A percentile compares a stretch with the other conserved stretches of the same genome.
Evolutionary conservation across 1,284 basidiomycete species (phyloP).

Genomic region (Fomitopsis pinicola): DNA sequence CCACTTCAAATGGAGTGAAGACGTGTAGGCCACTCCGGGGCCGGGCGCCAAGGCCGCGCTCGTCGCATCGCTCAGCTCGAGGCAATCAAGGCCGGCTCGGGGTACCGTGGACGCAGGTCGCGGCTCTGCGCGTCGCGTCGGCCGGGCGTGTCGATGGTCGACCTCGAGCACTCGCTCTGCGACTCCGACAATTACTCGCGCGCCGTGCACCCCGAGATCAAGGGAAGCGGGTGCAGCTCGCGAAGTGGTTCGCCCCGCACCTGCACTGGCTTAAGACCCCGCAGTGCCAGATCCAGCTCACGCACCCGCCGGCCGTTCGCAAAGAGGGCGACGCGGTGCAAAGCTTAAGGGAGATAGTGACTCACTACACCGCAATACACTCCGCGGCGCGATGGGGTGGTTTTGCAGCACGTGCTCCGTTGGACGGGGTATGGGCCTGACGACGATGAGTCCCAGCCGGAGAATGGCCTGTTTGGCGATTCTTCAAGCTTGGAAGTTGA

Average conservation of each 20-base stretch:
- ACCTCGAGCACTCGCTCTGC: slow-evolving; percentile 45
- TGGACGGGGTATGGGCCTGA: slow-evolving; percentile 44
- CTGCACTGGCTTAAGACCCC: slow-evolving; percentile 23
- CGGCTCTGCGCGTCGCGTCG: slow-evolving; percentile 18
- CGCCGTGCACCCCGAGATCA: slow-evolving; percentile 25
- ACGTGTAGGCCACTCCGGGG: slow-evolving; percentile 37
- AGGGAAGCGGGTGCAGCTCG: slow-evolving; percentile 22
- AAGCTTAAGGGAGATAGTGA: slow-evolving; percentile 29
- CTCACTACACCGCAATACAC: slow-evolving; percentile 34
- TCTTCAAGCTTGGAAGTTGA: slow-evolving; percentile 27
- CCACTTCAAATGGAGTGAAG: slow-evolving; percentile 34
- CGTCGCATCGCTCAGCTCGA: slow-evolving; percentile 28
- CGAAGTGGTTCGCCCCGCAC: slow-evolving; percentile 18
- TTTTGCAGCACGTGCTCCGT: slow-evolving; percentile 34
- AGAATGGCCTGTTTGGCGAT: slow-evolving; percentile 30
- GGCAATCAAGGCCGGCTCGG: slow-evolving; percentile 36
- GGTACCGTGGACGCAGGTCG: slow-evolving; percentile 25
- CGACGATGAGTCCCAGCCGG: slow-evolving; percentile 42
- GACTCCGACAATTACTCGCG: slow-evolving; percentile 42
- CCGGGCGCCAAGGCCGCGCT: slow-evolving; percentile 37
- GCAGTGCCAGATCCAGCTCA: slow-evolving; percentile 6
- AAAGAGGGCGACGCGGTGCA: slow-evolving; percentile 15
- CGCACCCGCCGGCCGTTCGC: slow-evolving; percentile 16
- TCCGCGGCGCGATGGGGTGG: slow-evolving; percentile 15
- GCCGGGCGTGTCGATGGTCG: slow-evolving; percentile 31